Evolutionary conservation across 2,329 filamentous ascomycete genomes (phyloP).

Genomic region (Graphiopsis chlorocephala): DNA sequence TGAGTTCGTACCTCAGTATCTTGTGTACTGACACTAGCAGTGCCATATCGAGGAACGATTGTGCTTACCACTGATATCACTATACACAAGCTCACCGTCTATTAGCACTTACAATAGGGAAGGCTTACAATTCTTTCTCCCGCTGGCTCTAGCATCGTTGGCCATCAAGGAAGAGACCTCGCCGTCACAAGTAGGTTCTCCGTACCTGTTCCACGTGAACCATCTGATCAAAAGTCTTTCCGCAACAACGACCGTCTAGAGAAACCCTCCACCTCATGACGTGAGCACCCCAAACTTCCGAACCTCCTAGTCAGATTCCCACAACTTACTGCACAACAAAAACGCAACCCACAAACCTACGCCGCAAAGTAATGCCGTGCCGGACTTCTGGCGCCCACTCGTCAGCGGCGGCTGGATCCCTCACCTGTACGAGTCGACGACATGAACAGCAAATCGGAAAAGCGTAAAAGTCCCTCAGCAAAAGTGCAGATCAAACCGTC

Average conservation of each 20-base stretch:
- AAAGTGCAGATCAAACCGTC: background rate
- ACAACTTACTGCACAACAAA: background rate
- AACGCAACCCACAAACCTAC: background rate
- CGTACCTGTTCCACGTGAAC: background rate
- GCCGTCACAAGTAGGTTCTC: background rate
- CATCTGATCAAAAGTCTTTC: background rate
- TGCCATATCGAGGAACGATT: too few species aligned
- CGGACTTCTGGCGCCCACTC: background rate
- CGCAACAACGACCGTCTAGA: background rate
- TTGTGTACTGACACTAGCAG: too few species aligned
- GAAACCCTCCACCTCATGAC: background rate
- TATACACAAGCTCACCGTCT: too few species aligned
- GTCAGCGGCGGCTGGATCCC: background rate
- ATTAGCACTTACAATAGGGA: too few species aligned
- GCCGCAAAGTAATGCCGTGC: background rate
- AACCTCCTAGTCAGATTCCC: background rate
- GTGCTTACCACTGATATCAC: too few species aligned
- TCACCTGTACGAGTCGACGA: too few species aligned
- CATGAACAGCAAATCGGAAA: background rate
- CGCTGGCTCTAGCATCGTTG: background rate
- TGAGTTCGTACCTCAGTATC: too few species aligned
- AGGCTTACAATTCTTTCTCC: background rate
- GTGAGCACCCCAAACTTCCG: background rate
- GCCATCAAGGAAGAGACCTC: background rate
- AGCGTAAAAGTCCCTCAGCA: background rate